Base-by-base conservation (phyloP, 2,329 filamentous ascomycete genomes). In the Fusarium sp. region DNA sequence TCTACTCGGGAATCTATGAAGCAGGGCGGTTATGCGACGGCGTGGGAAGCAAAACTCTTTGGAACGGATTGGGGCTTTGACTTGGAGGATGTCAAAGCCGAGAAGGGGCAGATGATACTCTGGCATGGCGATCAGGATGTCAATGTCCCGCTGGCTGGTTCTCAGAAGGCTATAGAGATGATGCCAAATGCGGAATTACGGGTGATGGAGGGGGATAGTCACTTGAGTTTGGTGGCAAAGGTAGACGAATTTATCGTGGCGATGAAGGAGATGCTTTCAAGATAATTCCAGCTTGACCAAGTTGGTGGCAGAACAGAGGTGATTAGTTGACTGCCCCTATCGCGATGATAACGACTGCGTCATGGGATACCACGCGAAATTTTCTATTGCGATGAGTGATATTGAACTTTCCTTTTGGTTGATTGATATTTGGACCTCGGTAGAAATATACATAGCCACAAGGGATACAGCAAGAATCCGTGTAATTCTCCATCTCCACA, bases 91-190 rank as follows among this genome's bases (percentile, higher is more conserved):
- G 51, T 64, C 2, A 56, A 50, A 3, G 55, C 64, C 9, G 52
- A 61, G 14, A 56, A 68, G n/a, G 55, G 61, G 0, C 37, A 22
- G 6, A 69, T 66, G 61, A 41, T 68, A 40, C 22, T 68, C 0
- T 68, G 61, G 61, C 65, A 68, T 23, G 65, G 65, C 0, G 65
- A 68, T 6, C 1, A 45, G 14, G 65, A 68, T 30, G 41, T 62
- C 0, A 68, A 68, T 23, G 65, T 66, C 6, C 65, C 65, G 1
- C 5, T 68, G 6, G n/a, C 22, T 0, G 47, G 66, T 4, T 61
- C 65, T 3, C 32, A 62, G 8, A 68, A 41, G 19, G 65, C 65
- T 2, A 50, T 27, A 1, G 27, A 35, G 7, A 14, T 68, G 7
- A 45, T 68, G 23, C 48, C 65, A 2, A 23, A 40, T 10, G 56